These are phyloP conservation scores for Posidonia australis DNA, from an alignment of 106 monocot genomes.

Conservation along the genomic window DNA sequence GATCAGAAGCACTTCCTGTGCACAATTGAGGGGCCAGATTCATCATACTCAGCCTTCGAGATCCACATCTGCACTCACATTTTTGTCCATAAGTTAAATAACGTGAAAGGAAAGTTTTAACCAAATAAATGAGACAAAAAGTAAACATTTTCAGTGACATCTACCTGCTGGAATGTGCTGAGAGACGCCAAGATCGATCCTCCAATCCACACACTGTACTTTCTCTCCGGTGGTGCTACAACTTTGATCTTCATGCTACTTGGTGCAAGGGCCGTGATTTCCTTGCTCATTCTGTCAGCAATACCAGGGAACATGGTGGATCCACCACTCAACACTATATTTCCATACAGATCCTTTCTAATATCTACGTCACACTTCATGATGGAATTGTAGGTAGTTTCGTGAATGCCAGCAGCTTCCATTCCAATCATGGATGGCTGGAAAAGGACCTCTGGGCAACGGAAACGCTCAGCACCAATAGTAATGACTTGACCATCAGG, in stretches of 20 bases:
- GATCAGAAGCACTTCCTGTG: conserved; percentile 14
- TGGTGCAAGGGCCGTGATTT: conserved; percentile 17
- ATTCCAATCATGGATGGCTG: conserved; percentile 15
- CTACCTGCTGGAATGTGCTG: conserved; percentile 19
- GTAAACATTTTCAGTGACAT: neutral
- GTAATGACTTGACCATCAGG: conserved; percentile 20
- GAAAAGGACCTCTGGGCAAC: conserved; percentile 19
- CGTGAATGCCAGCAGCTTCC: conserved; percentile 18
- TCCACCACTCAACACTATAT: conserved; percentile 16
- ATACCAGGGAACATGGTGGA: conserved; percentile 20
- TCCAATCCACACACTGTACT: conserved; percentile 22
- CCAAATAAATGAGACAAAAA: neutral
- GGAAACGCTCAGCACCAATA: conserved; percentile 18
- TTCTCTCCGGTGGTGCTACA: conserved; percentile 15
- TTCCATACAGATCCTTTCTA: conserved; percentile 18
- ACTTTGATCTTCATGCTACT: conserved; percentile 24
- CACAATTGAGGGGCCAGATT: conserved; percentile 14
- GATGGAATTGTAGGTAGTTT: conserved; percentile 18
- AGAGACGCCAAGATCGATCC: conserved; percentile 18
- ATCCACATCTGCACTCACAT: conserved; percentile 13
- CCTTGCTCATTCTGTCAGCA: conserved; percentile 20
- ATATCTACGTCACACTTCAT: conserved; percentile 22
- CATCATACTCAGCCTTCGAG: conserved; percentile 11
- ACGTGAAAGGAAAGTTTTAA: neutral
- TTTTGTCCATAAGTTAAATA: neutral